Evolutionary conservation across 495 filamentous ascomycete species (phyloP).

Genomic region (Penicillium arizonense): DNA sequence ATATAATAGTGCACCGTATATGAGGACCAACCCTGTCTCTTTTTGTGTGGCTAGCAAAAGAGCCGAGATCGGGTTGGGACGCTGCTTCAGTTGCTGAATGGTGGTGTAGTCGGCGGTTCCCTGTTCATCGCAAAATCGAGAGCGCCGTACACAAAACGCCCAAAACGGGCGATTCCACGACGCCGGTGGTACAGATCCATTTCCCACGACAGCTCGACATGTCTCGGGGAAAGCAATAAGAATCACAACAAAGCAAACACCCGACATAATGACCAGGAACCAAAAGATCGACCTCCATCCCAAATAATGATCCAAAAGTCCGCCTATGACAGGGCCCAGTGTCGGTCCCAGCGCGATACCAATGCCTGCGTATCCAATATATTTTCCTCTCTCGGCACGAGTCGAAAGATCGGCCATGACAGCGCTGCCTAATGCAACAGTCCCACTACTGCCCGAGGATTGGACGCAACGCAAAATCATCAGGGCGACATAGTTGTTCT

Average conservation of each 20-base stretch:
- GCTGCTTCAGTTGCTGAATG: conserved; percentile 13
- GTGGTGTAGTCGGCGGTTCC: conserved; percentile 5
- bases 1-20: conserved; percentile 29
- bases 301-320: conserved; percentile 59
- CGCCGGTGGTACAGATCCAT: conserved; percentile 40
- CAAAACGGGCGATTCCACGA: conserved; percentile 38
- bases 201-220: conserved; percentile 44
- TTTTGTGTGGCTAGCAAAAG: conserved; percentile 38
- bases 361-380: conserved; percentile 36
- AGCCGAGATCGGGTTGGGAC: conserved; percentile 25
- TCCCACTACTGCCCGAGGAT: conserved; percentile 45
- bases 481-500: conserved; percentile 43
- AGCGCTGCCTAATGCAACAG: conserved; percentile 37
- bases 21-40: conserved; percentile 34
- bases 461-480: conserved; percentile 51
- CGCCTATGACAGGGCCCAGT: conserved; percentile 63
- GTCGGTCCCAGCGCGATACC: conserved; percentile 44
- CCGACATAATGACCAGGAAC: conserved; percentile 64
- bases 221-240: conserved; percentile 43
- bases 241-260: conserved; percentile 26
- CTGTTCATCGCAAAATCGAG: conserved; percentile 6
- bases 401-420: conserved; percentile 43
- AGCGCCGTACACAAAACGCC: conserved; percentile 15
- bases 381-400: conserved; percentile 44
- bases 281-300: conserved; percentile 74